Percentiles rank a stretch among this genome's conserved stretches.
phyloP scores from a whole-genome alignment of 2,329 filamentous ascomycete genomes.

The Magnaporthiopsis rhizophila region DNA sequence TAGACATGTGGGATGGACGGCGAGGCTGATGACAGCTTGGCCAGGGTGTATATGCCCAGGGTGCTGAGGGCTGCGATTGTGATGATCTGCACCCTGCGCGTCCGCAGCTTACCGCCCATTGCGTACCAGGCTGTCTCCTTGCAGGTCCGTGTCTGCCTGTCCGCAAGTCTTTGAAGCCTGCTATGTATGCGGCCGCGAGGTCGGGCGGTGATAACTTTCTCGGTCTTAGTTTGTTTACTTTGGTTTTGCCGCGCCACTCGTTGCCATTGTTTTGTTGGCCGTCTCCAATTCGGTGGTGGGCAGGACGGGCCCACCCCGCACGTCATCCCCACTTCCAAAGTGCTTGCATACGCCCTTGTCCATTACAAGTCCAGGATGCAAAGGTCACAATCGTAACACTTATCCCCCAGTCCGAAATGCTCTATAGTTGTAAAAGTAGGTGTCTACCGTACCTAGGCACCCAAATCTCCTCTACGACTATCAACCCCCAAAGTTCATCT shows the following conservation, averaged over 20 bases:
- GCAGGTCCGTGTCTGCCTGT: too few species aligned
- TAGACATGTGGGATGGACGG: not conserved
- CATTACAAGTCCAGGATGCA: too few species aligned
- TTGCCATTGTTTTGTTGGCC: not conserved
- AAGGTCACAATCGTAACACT: not conserved
- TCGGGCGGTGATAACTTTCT: not conserved
- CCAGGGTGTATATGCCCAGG: not conserved
- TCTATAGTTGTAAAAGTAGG: not conserved
- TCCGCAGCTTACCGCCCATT: not conserved
- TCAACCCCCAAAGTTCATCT: conserved; percentile 74
- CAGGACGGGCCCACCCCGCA: not conserved
- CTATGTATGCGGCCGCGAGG: not conserved
- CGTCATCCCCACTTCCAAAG: not conserved
- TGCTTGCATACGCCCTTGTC: not conserved
- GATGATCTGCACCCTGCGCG: not conserved
- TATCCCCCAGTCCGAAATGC: not conserved
- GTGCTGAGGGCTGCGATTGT: not conserved
- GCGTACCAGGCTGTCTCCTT: too few species aligned
- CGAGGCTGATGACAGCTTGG: not conserved
- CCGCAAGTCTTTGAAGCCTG: too few species aligned
- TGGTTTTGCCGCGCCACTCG: not conserved
- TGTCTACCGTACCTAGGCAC: too few species aligned
- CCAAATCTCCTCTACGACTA: not conserved
- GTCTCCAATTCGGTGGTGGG: not conserved
- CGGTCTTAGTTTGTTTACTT: not conserved